A percentile compares a stretch with the other conserved stretches of the same genome.
Conservation (phyloP, 2,329 filamentous ascomycete genomes). For the Calonectria hongkongensis region DNA sequence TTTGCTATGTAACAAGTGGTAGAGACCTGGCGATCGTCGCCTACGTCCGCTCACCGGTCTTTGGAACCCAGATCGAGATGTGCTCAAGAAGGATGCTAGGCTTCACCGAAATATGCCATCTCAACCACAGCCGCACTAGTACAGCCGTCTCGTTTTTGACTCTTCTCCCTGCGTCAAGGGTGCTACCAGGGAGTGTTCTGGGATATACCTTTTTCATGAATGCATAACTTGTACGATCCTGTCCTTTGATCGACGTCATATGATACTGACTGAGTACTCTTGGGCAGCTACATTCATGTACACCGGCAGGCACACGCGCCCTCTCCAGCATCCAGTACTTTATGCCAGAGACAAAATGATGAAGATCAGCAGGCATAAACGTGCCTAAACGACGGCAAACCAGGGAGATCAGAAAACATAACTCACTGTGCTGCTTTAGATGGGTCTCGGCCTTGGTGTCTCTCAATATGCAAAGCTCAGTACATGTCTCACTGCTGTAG, state of each 20-base stretch:
- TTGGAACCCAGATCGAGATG: slow-evolving; percentile 10
- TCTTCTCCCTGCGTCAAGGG: background rate
- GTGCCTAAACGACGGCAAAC: slow-evolving; percentile 33
- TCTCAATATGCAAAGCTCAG: slow-evolving; percentile 36
- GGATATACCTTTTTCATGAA: background rate
- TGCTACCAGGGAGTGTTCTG: background rate
- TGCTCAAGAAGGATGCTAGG: background rate
- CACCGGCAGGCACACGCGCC: background rate
- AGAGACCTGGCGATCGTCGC: slow-evolving; percentile 16
- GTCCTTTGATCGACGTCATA: background rate
- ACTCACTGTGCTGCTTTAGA: slow-evolving; percentile 1
- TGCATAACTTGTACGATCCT: no score
- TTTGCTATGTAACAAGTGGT: slow-evolving; percentile 6
- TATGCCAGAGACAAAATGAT: slow-evolving; percentile 5
- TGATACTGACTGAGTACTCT: background rate
- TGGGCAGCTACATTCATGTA: background rate
- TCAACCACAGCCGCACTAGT: background rate
- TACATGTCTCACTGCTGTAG: slow-evolving; percentile 43
- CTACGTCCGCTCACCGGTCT: slow-evolving; percentile 22
- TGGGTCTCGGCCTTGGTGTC: slow-evolving; percentile 35
- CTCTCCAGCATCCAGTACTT: background rate
- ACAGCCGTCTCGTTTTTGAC: background rate
- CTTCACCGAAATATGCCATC: slow-evolving; percentile 12
- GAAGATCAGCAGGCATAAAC: slow-evolving; percentile 46
- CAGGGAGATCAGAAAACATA: slow-evolving; percentile 9